Percentiles rank a stretch among this genome's conserved stretches.
Evolutionary conservation across 805 yeast genomes (phyloP).

Genomic region (Candida parachauliodes): DNA sequence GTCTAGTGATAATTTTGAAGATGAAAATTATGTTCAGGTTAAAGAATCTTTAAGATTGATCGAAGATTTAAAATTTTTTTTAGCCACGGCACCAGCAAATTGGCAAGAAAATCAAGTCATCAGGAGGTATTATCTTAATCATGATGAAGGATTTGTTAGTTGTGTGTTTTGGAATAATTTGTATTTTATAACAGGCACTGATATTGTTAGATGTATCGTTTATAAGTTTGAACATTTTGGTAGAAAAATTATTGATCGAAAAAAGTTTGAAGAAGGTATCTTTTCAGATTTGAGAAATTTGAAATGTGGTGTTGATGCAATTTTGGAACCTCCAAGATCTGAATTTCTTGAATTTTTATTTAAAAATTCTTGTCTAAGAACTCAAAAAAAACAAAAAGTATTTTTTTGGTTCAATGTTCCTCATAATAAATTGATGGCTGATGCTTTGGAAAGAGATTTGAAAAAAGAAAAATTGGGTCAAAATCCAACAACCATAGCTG

Average conservation of each 20-base stretch:
- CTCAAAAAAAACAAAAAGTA: conserved; percentile 95
- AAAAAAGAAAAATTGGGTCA: conserved; percentile 67
- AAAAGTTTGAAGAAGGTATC: conserved; percentile 95
- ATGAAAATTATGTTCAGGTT: too few relatives aligned
- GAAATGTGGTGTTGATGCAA: conserved; percentile 83
- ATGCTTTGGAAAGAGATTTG: conserved; percentile 88
- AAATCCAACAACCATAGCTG: conserved; percentile 67
- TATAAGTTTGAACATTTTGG: conserved; percentile 91
- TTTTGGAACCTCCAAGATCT: conserved; percentile 82
- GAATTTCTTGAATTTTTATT: conserved; percentile 79
- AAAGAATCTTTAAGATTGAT: conserved; percentile 56
- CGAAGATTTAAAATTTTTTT: conserved; percentile 78
- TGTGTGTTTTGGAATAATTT: conserved; percentile 91
- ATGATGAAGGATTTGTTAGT: conserved; percentile 87
- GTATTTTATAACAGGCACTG: conserved; percentile 92
- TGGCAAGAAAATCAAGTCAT: conserved; percentile 90
- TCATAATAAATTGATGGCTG: conserved; percentile 87
- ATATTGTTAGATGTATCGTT: conserved; percentile 87
- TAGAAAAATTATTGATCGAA: conserved; percentile 74
- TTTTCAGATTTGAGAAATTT: conserved; percentile 85
- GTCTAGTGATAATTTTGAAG: too few relatives aligned
- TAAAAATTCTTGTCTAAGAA: conserved; percentile 81
- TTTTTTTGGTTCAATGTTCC: conserved; percentile 96
- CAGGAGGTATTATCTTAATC: conserved; percentile 77
- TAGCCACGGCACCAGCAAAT: conserved; percentile 91